Base-by-base conservation (phyloP, 179 eudicot species). In the Beta macrorhiza region DNA sequence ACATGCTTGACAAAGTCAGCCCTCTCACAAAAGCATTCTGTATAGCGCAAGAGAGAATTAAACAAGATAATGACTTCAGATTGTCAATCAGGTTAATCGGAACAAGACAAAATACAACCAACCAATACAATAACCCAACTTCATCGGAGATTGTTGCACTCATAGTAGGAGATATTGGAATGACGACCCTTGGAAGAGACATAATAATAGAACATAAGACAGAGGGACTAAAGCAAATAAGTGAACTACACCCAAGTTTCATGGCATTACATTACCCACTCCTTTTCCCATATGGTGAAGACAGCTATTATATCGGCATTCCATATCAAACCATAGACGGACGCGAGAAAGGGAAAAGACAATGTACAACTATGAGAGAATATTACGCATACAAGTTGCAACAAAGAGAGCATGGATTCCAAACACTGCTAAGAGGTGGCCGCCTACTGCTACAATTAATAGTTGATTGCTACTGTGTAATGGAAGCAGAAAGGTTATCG, bases 191-290 rank as follows among this genome's bases (percentile, higher is more conserved):
- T 0, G 78, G 78, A 53, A 81, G 65, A 15, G 83, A 81, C 20
- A 47, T 80, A 13, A 74, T 81, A 51, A 58, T 81, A 7, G 67
- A 74, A 0, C 57, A 74, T 49, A 81, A 81, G 44, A 37, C 0
- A 0, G 15, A 61, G 7, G 22, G 68, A 0, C 37, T 81, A 15
- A 1, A 65, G 16, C 59, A 72, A 15, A 72, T 76, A 11, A 65
- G 42, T n/a, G 79, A 72, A 32, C 44, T 49, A 2, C 72, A 77
- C 53, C 86, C 84, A 25, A 55, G 52, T 0, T 78, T 42, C 22
- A 78, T 84, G 76, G 70, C 76, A 1, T 58, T 64, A 8, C 81
- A 84, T 5, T 84, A 80, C 55, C 78, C 73, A 0, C 55, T 80
- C 3, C 67, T 80, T 11, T 80, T 67, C 12, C 78, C 83, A 0